Conservation (phyloP, 306 rosid species). For the Citrullus mucosospermus region DNA sequence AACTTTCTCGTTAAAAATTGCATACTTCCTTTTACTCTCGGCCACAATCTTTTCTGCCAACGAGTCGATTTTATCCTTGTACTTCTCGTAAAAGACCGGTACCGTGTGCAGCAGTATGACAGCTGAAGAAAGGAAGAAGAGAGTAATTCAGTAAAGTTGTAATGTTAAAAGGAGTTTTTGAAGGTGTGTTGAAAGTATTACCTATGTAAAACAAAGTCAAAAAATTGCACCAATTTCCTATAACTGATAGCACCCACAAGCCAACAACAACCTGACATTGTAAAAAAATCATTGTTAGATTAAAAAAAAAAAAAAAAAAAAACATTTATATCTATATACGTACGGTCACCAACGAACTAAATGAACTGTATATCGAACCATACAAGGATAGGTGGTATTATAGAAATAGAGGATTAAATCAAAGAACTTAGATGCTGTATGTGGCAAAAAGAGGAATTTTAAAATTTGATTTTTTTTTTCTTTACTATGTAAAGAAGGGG, state of each 20-base stretch:
- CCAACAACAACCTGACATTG: conserved; percentile 47
- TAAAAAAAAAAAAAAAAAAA: no score
- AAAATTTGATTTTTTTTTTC: no score
- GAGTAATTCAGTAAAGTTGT: not conserved
- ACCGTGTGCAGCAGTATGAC: conserved; percentile 61
- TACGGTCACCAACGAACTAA: no score
- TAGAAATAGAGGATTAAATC: no score
- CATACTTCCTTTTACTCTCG: conserved; percentile 62
- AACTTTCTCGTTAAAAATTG: conserved; percentile 61
- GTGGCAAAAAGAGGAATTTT: no score
- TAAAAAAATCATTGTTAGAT: not conserved
- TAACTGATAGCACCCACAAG: conserved; percentile 65
- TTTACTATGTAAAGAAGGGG: no score
- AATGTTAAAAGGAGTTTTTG: not conserved
- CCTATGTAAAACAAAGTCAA: conserved; percentile 78
- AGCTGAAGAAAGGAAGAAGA: conserved; percentile 19
- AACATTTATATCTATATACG: no score
- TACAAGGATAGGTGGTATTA: no score
- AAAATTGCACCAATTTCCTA: conserved; percentile 71
- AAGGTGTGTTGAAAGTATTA: conserved; percentile 11
- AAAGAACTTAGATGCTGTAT: no score
- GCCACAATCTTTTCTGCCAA: conserved; percentile 46
- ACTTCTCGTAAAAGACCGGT: conserved; percentile 70
- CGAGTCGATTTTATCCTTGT: conserved; percentile 52
- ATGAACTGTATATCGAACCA: no score